These are phyloP conservation scores for Boletus rubroflammeus DNA, from an alignment of 768 basidiomycete species.

Conservation along the genomic window DNA sequence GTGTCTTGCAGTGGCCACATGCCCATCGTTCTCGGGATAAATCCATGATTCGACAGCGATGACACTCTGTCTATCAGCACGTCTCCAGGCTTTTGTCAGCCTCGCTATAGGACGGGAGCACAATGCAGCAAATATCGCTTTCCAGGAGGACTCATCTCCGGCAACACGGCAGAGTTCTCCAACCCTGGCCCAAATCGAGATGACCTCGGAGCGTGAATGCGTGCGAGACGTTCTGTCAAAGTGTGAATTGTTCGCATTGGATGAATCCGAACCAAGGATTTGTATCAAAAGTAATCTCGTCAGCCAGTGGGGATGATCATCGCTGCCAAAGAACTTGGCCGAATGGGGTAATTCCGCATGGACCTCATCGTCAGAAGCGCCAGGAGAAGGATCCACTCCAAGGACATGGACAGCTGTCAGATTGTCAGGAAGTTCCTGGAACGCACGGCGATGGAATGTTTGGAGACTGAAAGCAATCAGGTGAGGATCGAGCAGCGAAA, in stretches of 20 bases:
- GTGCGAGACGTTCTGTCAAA: conserved; percentile 50
- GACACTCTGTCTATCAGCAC: conserved; percentile 59
- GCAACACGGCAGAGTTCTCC: conserved; percentile 68
- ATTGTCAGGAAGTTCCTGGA: conserved; percentile 52
- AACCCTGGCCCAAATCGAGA: conserved; percentile 68
- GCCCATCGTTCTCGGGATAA: conserved; percentile 38
- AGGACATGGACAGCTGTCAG: conserved; percentile 46
- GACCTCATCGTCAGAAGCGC: conserved; percentile 2
- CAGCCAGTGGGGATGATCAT: conserved; percentile 76
- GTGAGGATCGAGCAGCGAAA: conserved; percentile 59
- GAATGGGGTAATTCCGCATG: conserved; percentile 14
- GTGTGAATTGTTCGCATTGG: conserved; percentile 26
- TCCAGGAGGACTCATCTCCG: conserved; percentile 81
- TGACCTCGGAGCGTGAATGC: conserved; percentile 68
- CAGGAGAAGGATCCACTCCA: conserved; percentile 23
- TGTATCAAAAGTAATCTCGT: conserved; percentile 70
- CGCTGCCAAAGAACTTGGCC: conserved; percentile 58
- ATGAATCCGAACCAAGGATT: conserved; percentile 60
- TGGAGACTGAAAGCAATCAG: conserved; percentile 62
- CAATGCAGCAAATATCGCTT: conserved; percentile 65
- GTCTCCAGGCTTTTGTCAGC: conserved; percentile 75
- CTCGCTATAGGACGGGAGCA: conserved; percentile 73
- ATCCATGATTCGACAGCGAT: conserved; percentile 68
- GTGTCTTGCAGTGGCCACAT: conserved; percentile 29
- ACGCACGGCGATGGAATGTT: conserved; percentile 52